Percentiles rank a stretch among this genome's conserved stretches.
Evolutionary conservation across 371 early-diverging fungal genomes (phyloP).

Genomic region (Mucor plumbeus): DNA sequence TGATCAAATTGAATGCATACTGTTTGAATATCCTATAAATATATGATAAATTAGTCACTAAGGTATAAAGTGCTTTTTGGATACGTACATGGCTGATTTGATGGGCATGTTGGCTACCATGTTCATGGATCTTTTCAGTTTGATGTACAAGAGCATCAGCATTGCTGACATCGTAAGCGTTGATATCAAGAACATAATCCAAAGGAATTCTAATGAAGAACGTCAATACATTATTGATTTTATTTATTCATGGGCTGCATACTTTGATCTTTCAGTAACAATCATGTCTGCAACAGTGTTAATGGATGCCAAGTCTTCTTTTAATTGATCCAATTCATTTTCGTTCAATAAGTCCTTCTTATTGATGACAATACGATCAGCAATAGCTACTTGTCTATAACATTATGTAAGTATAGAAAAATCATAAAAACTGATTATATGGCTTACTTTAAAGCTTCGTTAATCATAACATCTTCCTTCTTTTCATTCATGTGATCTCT

Average conservation of each 20-base stretch:
- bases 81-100: constrained; percentile 50
- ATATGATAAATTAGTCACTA: background rate
- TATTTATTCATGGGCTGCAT: background rate
- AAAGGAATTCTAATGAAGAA: constrained; percentile 61
- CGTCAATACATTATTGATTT: background rate
- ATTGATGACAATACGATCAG: constrained; percentile 94
- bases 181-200: constrained; percentile 77
- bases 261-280: constrained; percentile 63
- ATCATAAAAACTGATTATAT: background rate
- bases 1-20: constrained; percentile 50
- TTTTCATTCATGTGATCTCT: constrained; percentile 60
- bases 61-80: background rate
- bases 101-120: constrained; percentile 39
- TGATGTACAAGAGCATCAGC: constrained; percentile 39
- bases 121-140: constrained; percentile 40
- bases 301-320: constrained; percentile 55
- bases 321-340: constrained; percentile 52
- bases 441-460: constrained; percentile 72
- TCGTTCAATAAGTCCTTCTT: constrained; percentile 85
- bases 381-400: constrained; percentile 90
- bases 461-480: constrained; percentile 62
- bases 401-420: background rate
- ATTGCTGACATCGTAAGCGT: constrained; percentile 69
- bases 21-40: constrained; percentile 57
- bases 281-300: constrained; percentile 70